phyloP scores from a whole-genome alignment of 2,329 filamentous ascomycete genomes.

The Hypoxylon sp. region DNA sequence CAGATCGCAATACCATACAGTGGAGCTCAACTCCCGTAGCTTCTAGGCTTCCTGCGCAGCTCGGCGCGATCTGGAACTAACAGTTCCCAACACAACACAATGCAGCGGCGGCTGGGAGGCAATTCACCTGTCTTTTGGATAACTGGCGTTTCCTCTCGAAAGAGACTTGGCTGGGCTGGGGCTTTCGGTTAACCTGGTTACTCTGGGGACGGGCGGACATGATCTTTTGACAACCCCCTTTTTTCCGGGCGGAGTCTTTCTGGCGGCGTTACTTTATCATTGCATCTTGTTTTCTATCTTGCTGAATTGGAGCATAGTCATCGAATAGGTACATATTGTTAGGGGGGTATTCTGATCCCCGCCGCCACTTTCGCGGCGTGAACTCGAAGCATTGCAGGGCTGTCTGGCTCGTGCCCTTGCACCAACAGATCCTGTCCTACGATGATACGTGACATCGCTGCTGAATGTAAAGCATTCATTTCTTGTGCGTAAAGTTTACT shows the following conservation, averaged over 20 bases:
- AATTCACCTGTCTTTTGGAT: constrained; percentile 31
- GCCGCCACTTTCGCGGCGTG: constrained; percentile 19
- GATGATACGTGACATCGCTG: neutral
- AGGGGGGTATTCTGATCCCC: constrained; percentile 17
- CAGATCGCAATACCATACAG: constrained; percentile 6
- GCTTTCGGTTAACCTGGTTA: constrained; percentile 22
- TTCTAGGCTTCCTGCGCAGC: constrained; percentile 19
- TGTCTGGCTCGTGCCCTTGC: constrained; percentile 7
- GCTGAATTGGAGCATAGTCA: constrained; percentile 29
- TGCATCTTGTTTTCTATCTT: constrained; percentile 25
- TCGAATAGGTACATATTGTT: constrained; percentile 30
- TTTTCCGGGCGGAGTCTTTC: constrained; percentile 34
- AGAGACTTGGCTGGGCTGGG: constrained; percentile 27
- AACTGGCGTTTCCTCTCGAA: constrained; percentile 37
- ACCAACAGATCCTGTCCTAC: neutral
- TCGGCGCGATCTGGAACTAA: constrained; percentile 15
- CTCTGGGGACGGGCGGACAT: constrained; percentile 21
- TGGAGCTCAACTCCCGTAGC: constrained; percentile 10
- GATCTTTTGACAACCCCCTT: constrained; percentile 21
- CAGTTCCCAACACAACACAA: constrained; percentile 21
- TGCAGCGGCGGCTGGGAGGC: constrained; percentile 16
- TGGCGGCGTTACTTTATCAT: constrained; percentile 33
- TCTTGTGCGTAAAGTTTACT: no score
- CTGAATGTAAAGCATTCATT: neutral
- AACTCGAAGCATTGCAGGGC: constrained; percentile 29